A percentile compares a stretch with the other conserved stretches of the same genome.
Conservation (phyloP, 768 basidiomycete genomes). For the Russula foetens region DNA sequence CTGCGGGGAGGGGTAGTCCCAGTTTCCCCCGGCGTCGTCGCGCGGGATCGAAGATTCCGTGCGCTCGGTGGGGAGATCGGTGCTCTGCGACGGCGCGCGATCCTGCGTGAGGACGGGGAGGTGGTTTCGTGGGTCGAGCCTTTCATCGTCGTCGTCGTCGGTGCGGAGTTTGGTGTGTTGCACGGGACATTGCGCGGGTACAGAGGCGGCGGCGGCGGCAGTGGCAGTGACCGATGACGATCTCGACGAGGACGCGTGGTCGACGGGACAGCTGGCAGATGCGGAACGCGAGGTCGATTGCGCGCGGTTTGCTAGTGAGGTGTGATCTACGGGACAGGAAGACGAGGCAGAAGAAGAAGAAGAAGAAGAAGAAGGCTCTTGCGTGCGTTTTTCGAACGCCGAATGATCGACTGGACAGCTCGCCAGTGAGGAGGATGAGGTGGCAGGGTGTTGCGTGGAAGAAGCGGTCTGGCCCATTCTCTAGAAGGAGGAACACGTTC, state of each 20-base stretch:
- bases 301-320: constrained; percentile 8
- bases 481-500: neutral
- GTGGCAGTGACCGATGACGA: neutral
- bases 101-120: constrained; percentile 80
- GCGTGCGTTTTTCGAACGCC: constrained; percentile 1
- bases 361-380: no score
- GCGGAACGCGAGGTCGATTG: constrained; percentile 19
- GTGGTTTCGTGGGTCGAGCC: constrained; percentile 68
- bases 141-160: no score
- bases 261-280: constrained; percentile 34
- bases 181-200: constrained; percentile 55
- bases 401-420: constrained; percentile 20
- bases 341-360: constrained; percentile 17
- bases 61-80: constrained; percentile 63
- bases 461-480: constrained; percentile 14
- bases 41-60: constrained; percentile 84
- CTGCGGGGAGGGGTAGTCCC: constrained; percentile 97
- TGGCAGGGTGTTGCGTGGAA: neutral
- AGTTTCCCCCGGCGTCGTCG: constrained; percentile 41
- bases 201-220: no score
- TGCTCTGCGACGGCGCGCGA: constrained; percentile 47
- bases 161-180: no score
- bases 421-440: constrained; percentile 11
- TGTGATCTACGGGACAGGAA: constrained; percentile 19
- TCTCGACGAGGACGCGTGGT: constrained; percentile 24